These are phyloP conservation scores for Blastobotrys capitulatus DNA, from an alignment of 1,139 yeast genomes.

Conservation along the genomic window DNA sequence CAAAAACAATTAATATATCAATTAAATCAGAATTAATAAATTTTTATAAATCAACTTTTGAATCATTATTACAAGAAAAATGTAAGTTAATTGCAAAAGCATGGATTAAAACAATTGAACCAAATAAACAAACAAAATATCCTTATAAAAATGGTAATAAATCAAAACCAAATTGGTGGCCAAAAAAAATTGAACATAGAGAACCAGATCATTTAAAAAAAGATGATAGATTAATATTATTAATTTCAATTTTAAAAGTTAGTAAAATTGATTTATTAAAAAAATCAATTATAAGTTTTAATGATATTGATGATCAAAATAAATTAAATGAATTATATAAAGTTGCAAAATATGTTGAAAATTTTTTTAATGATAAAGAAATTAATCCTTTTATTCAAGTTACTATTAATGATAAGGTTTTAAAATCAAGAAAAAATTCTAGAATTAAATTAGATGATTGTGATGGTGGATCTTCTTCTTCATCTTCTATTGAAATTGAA, in stretches of 20 bases:
- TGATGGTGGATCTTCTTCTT: too few species aligned
- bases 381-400: slow-evolving; percentile 1
- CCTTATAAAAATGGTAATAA: slow-evolving; percentile 54
- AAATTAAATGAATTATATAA: slow-evolving; percentile 27
- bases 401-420: not conserved
- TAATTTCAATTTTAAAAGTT: slow-evolving; percentile 38
- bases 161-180: slow-evolving; percentile 71
- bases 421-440: too few species aligned
- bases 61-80: slow-evolving; percentile 45
- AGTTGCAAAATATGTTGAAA: slow-evolving; percentile 20
- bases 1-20: not conserved
- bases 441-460: too few species aligned
- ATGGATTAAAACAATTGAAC: slow-evolving; percentile 65
- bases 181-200: slow-evolving; percentile 48
- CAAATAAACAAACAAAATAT: slow-evolving; percentile 55
- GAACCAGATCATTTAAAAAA: slow-evolving; percentile 74
- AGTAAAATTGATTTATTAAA: not conserved
- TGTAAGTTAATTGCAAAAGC: slow-evolving; percentile 61
- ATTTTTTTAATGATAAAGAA: not conserved
- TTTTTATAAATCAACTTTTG: not conserved
- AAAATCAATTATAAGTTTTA: not conserved
- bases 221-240: slow-evolving; percentile 46
- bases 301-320: not conserved
- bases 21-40: not conserved
- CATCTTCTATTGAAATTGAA: too few species aligned